Percentiles rank a stretch among this genome's conserved stretches.
phyloP scores from a whole-genome alignment of 148 eudicot species.

The Bassia scoparia region DNA sequence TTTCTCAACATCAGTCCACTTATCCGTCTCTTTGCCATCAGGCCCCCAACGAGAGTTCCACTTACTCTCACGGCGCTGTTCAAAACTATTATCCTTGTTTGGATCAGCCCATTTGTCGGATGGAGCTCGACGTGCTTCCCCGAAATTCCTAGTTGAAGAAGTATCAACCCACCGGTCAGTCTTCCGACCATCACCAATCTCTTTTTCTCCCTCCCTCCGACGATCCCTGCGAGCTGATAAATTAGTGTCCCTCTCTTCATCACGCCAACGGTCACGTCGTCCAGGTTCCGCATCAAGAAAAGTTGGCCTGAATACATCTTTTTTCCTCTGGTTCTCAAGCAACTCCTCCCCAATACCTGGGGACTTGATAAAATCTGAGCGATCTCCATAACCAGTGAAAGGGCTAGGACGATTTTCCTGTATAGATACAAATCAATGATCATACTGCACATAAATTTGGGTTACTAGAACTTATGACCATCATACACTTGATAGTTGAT shows the following conservation, averaged over 20 bases:
- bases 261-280: slow-evolving; percentile 92
- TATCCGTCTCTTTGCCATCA: slow-evolving; percentile 63
- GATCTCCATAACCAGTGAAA: slow-evolving; percentile 38
- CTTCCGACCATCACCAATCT: slow-evolving; percentile 53
- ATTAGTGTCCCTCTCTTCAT: slow-evolving; percentile 93
- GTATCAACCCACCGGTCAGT: slow-evolving; percentile 54
- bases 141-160: slow-evolving; percentile 45
- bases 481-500: neutral
- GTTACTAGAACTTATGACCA: neutral
- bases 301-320: slow-evolving; percentile 82
- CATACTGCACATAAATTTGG: neutral
- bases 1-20: slow-evolving; percentile 55
- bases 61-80: slow-evolving; percentile 78
- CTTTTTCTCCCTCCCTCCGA: slow-evolving; percentile 85
- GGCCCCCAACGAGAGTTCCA: slow-evolving; percentile 97
- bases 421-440: slow-evolving; percentile 11
- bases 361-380: slow-evolving; percentile 38
- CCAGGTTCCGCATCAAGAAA: slow-evolving; percentile 69
- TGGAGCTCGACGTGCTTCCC: slow-evolving; percentile 68
- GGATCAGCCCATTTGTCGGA: slow-evolving; percentile 65
- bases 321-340: slow-evolving; percentile 54
- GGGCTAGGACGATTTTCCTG: slow-evolving; percentile 65
- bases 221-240: slow-evolving; percentile 63
- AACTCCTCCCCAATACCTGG: slow-evolving; percentile 43
- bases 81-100: slow-evolving; percentile 51